Evolutionary conservation across 805 yeast genomes (phyloP).

Genomic region (Zygosaccharomyces siamensis): DNA sequence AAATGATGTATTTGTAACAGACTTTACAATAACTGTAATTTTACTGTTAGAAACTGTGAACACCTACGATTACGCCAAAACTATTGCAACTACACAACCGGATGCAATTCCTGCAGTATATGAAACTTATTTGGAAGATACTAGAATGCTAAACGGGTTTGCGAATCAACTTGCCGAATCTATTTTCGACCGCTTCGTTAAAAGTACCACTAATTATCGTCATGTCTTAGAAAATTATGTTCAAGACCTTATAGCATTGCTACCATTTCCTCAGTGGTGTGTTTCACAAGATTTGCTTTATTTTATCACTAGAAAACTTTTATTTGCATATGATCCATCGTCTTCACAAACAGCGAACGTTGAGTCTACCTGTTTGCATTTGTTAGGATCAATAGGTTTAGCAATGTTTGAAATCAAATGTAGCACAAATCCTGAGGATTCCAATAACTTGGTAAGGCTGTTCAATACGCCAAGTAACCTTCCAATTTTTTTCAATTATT

Average conservation of each 20-base stretch:
- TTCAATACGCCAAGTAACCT: slow-evolving; percentile 25
- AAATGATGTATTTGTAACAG: slow-evolving; percentile 18
- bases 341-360: slow-evolving; percentile 38
- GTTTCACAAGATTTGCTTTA: slow-evolving; percentile 48
- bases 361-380: slow-evolving; percentile 53
- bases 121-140: slow-evolving; percentile 1
- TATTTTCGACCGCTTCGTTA: slow-evolving; percentile 20
- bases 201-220: slow-evolving; percentile 32
- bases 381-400: slow-evolving; percentile 58
- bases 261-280: slow-evolving; percentile 58
- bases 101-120: neutral
- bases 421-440: slow-evolving; percentile 15
- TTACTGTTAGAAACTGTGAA: slow-evolving; percentile 26
- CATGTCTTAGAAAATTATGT: slow-evolving; percentile 48
- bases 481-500: slow-evolving; percentile 15
- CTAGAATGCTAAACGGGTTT: slow-evolving; percentile 6
- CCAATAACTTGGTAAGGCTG: slow-evolving; percentile 21
- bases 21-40: slow-evolving; percentile 29
- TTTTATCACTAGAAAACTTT: slow-evolving; percentile 42
- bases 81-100: neutral
- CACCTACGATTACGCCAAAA: slow-evolving; percentile 10
- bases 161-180: slow-evolving; percentile 27
- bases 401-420: slow-evolving; percentile 37
- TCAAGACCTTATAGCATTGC: slow-evolving; percentile 49
- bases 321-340: slow-evolving; percentile 37